These are phyloP conservation scores for Cercophora samala DNA, from an alignment of 495 filamentous ascomycete species.

Conservation along the genomic window DNA sequence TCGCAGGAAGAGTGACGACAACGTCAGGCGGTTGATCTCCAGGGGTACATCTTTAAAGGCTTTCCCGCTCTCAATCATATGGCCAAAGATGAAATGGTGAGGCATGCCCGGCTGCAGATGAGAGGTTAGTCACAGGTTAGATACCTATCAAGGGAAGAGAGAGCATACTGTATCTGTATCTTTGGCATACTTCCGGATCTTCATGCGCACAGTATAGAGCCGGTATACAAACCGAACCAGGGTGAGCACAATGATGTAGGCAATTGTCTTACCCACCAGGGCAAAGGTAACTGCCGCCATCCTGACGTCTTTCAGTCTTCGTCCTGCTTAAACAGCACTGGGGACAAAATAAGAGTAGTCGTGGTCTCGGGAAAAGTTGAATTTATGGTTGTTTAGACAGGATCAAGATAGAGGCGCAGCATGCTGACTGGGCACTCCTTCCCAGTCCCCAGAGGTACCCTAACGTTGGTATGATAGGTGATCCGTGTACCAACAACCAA, in stretches of 20 bases:
- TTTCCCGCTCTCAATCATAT: constrained; percentile 34
- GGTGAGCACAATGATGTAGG: neutral
- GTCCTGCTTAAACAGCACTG: neutral
- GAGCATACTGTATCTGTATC: neutral
- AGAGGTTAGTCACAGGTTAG: neutral
- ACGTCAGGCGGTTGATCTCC: neutral
- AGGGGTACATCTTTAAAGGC: constrained; percentile 35
- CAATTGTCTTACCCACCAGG: neutral
- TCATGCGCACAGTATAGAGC: neutral
- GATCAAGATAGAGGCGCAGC: neutral
- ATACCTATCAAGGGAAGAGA: too few species aligned
- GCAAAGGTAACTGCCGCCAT: neutral
- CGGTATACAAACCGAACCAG: neutral
- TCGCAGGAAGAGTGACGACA: neutral
- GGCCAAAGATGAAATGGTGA: constrained; percentile 11
- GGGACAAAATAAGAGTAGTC: neutral
- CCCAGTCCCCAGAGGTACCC: too few species aligned
- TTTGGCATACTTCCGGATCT: neutral
- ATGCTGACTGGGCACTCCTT: neutral
- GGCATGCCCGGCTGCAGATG: neutral
- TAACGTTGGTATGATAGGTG: neutral
- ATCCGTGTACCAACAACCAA: neutral
- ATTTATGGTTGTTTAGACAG: neutral
- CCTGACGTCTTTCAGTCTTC: neutral
- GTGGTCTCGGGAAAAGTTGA: neutral